Evolutionary conservation across 176 grass and related monocot genomes (phyloP).

Genomic region (Eragrostis nindensis): DNA sequence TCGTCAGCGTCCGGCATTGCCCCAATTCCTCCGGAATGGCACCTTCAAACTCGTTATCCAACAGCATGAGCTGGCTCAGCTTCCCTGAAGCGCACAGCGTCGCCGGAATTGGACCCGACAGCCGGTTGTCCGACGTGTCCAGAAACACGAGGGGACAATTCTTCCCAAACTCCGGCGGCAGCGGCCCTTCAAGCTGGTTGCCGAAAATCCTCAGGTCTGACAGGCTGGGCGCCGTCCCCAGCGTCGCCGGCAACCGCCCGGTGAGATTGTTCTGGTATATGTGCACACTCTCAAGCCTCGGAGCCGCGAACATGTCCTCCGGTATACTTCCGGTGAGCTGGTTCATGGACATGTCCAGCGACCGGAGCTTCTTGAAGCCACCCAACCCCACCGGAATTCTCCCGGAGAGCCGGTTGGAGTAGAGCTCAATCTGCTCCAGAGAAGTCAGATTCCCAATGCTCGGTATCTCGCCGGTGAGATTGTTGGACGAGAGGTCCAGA

Average conservation of each 20-base stretch:
- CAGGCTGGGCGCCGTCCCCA: constrained; percentile 48
- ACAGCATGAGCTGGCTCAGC: constrained; percentile 64
- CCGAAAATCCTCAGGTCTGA: constrained; percentile 65
- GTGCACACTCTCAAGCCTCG: constrained; percentile 60
- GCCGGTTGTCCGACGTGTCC: constrained; percentile 65
- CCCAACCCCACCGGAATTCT: constrained; percentile 66
- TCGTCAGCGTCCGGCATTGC: constrained; percentile 56
- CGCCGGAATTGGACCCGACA: constrained; percentile 68
- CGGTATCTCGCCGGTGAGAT: constrained; percentile 62
- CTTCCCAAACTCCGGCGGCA: constrained; percentile 72
- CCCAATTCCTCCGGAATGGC: constrained; percentile 62
- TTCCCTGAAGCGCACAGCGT: constrained; percentile 55
- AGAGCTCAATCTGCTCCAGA: constrained; percentile 80
- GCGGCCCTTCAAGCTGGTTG: constrained; percentile 61
- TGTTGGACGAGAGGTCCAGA: constrained; percentile 79
- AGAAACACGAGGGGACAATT: constrained; percentile 57
- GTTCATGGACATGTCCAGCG: constrained; percentile 70
- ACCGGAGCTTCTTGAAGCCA: constrained; percentile 53
- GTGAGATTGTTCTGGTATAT: constrained; percentile 71
- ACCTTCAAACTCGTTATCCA: constrained; percentile 68
- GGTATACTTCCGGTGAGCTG: constrained; percentile 60
- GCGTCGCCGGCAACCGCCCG: constrained; percentile 49
- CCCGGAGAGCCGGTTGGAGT: constrained; percentile 66
- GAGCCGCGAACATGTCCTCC: constrained; percentile 65
- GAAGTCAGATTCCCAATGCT: constrained; percentile 45